Evolutionary conservation across 1,284 basidiomycete genomes (phyloP), one percentile per base, ranked within the genome.

Genomic region (Ustilago tritici): DNA sequence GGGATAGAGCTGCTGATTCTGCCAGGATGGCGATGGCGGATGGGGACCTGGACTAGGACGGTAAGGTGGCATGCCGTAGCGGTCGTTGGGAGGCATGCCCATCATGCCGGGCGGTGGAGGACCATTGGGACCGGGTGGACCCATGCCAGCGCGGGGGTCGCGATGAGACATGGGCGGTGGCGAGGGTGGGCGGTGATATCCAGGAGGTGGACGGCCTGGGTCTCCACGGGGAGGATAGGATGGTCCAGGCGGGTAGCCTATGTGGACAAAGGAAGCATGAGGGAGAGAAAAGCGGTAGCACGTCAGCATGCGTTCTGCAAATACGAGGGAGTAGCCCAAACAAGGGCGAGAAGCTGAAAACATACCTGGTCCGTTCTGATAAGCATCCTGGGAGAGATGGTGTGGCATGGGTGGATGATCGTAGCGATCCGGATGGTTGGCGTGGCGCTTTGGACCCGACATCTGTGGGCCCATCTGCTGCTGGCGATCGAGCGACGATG

Each of bases 391-490:
- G 7, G 49, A 52, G 38, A 78, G 65, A 43, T 74, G 76, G 38
- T 78, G 76, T 23, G 70, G 64, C 70, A 73, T 68, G 58, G 71
- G 62, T n/a, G 76, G 70, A 64, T 71, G 71, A 19, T 78, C 76
- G 65, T 78, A 78, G 11, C 71, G 55, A 35, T 78, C 76, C 5
- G 70, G 64, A 50, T 78, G 71, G 47, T 72, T 70, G 47, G 50
- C 47, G 38, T 68, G 70, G 32, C 71, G 63, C 61, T 78, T 78
- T 32, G 68, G 59, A 19, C 60, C 71, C 0, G 71, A 58, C 59
- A 78, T 59, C 59, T 74, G 70, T 2, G 65, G 68, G 23, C 52
- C 61, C 38, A 76, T 66, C 59, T 77, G 49, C 49, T 50, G 75
- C 66, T 77, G 75, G 43, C 74, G 68, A 55, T 77, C 75, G 19